Base-by-base conservation (phyloP, 495 filamentous ascomycete species). In the Zalerion maritima region DNA sequence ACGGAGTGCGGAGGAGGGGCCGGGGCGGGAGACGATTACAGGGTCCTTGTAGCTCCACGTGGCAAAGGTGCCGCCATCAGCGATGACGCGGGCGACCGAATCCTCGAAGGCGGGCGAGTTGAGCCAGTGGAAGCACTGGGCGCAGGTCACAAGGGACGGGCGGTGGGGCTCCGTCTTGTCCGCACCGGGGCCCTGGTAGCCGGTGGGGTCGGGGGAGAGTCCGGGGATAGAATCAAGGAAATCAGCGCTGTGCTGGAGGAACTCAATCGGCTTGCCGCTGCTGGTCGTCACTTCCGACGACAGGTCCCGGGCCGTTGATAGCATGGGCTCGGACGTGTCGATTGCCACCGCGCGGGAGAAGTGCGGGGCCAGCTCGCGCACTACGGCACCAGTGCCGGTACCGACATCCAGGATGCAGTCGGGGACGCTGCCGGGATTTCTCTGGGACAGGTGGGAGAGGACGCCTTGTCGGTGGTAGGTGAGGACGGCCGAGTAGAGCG, bases 41-140 rank as follows among this genome's bases (percentile, higher is more conserved):
- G 57, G 60, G 37, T 77, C 75, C 34, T 64, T 70, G 35, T 78
- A 77, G 3, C 71, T 70, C 70, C 69, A 75, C 34, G 67, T 67
- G 1, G 69, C 68, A 9, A 78, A 27, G 4, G 68, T 70, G 12
- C 71, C 73, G 13, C 62, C 64, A 2, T 39, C 46, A 24, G 64
- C 55, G 4, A 77, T 37, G 1, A 72, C 55, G 5, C 65, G 50
- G 7, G 49, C 49, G 30, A 78, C 50, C 31, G 71, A 69, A 4
- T 55, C 55, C 61, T 68, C 77, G 6, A 63, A 53, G 13, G 47
- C 47, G 6, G 29, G 20, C 36, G 64, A 64, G 35, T 73, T 56
- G 42, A 78, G 76, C 73, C 71, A 78, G 42, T 78, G n/a, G n/a
- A n/a, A n/a, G n/a, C n/a, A n/a, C n/a, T n/a, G n/a, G n/a, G n/a